Conservation (phyloP, 1,284 basidiomycete genomes). For the Phellopilus nigrolimitatus region DNA sequence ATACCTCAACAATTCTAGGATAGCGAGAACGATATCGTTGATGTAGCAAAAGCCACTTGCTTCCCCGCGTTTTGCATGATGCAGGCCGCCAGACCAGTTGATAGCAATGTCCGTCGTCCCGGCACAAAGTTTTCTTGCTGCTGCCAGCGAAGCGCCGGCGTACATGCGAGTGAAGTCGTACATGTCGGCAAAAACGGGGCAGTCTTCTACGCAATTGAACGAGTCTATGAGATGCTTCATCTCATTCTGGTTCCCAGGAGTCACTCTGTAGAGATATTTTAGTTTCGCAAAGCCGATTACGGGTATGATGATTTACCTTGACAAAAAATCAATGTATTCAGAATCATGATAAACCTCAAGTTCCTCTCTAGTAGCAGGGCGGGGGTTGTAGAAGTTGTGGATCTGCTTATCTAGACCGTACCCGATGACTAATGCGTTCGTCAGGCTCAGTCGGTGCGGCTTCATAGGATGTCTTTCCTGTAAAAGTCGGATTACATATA, state of each 20-base stretch:
- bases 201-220: conserved; percentile 92
- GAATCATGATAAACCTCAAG: conserved; percentile 88
- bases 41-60: conserved; percentile 97
- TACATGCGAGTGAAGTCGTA: conserved; percentile 93
- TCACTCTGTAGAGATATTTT: conserved; percentile 52
- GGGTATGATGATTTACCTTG: conserved; percentile 49
- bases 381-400: conserved; percentile 85
- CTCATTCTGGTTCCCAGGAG: conserved; percentile 71
- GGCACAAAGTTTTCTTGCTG: conserved; percentile 78
- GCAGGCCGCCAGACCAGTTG: conserved; percentile 95
- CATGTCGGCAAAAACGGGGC: conserved; percentile 90
- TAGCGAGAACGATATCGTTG: conserved; percentile 92
- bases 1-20: conserved; percentile 87
- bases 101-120: conserved; percentile 94
- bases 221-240: conserved; percentile 73
- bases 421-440: conserved; percentile 92
- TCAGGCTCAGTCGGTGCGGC: conserved; percentile 90
- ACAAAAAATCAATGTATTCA: conserved; percentile 94
- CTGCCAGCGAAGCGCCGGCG: conserved; percentile 86
- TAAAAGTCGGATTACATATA: conserved; percentile 11
- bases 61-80: conserved; percentile 94
- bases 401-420: conserved; percentile 97
- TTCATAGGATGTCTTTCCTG: conserved; percentile 99
- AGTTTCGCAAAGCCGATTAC: conserved; percentile 4
- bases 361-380: conserved; percentile 86